phyloP scores from a whole-genome alignment of 768 basidiomycete species.

The Terana coerulea region DNA sequence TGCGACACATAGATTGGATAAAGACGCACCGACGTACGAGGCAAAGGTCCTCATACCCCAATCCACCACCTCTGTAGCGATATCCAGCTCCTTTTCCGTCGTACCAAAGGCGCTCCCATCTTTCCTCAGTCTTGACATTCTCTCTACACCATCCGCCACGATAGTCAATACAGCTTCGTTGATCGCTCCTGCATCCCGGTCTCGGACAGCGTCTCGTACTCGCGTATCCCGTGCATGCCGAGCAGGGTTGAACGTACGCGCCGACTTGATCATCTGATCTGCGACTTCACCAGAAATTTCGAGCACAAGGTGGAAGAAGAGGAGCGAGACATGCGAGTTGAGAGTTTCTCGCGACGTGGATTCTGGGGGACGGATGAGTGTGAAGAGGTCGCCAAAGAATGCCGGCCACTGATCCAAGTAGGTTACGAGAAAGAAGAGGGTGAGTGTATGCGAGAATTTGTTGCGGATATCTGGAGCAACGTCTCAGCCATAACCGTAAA shows the following conservation, averaged over 20 bases:
- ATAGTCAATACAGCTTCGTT: constrained; percentile 87
- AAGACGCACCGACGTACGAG: constrained; percentile 90
- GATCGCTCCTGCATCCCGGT: constrained; percentile 80
- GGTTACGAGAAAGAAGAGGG: constrained; percentile 83
- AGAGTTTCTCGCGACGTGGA: constrained; percentile 54
- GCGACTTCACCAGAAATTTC: constrained; percentile 98
- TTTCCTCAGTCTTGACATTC: constrained; percentile 51
- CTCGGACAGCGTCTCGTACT: constrained; percentile 87
- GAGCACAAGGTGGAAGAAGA: constrained; percentile 88
- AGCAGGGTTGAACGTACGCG: constrained; percentile 63
- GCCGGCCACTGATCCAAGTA: constrained; percentile 84
- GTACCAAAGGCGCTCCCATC: constrained; percentile 34
- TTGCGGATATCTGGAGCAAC: constrained; percentile 75
- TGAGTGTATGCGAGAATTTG: constrained; percentile 90
- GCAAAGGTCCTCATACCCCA: constrained; percentile 91
- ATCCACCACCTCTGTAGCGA: constrained; percentile 76
- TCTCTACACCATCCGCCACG: constrained; percentile 65
- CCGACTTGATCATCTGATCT: constrained; percentile 89
- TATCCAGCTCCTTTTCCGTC: constrained; percentile 51
- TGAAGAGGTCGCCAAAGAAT: constrained; percentile 77
- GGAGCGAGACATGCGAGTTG: constrained; percentile 81
- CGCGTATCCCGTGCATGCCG: constrained; percentile 80
- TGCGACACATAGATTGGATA: not conserved
- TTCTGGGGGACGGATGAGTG: constrained; percentile 62
- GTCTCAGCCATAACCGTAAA: no score